Conservation (phyloP, 768 basidiomycete species). For the Zangia roseola region DNA sequence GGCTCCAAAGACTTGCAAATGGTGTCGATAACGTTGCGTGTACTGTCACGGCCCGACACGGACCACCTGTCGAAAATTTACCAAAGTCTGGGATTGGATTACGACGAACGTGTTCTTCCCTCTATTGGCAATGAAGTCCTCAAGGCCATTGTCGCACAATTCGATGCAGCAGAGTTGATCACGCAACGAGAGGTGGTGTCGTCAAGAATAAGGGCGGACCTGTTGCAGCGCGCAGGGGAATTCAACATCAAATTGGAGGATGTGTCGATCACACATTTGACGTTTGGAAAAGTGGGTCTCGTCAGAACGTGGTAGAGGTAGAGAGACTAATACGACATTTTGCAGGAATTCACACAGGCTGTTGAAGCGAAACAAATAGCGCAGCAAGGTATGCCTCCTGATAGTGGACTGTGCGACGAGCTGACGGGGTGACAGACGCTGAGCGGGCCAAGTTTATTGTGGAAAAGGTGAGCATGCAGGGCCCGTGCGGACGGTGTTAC, state of each 20-base stretch:
- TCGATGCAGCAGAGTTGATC: conserved; percentile 95
- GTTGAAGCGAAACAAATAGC: conserved; percentile 99
- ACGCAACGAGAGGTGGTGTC: conserved; percentile 98
- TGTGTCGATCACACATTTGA: conserved; percentile 92
- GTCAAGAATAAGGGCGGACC: conserved; percentile 87
- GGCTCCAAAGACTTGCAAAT: conserved; percentile 99
- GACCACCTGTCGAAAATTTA: conserved; percentile 90
- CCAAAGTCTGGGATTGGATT: conserved; percentile 91
- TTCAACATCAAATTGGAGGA: conserved; percentile 96
- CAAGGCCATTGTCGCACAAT: conserved; percentile 97
- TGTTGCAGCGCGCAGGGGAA: conserved; percentile 91
- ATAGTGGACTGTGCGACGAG: neutral
- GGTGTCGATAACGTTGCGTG: conserved; percentile 95
- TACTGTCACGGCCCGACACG: conserved; percentile 91
- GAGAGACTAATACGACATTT: conserved; percentile 7
- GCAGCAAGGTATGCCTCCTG: conserved; percentile 75
- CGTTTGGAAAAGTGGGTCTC: conserved; percentile 73
- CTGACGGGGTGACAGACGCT: conserved; percentile 61
- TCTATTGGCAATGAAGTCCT: conserved; percentile 98
- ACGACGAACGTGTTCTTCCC: conserved; percentile 96
- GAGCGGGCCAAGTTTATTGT: conserved; percentile 99
- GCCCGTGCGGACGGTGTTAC: conserved; percentile 6
- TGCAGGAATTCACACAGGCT: conserved; percentile 92
- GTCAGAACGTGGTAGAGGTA: neutral
- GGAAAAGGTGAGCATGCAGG: conserved; percentile 69